These are phyloP conservation scores for Penicillium argentinense DNA, from an alignment of 495 filamentous ascomycete genomes.

Conservation along the genomic window DNA sequence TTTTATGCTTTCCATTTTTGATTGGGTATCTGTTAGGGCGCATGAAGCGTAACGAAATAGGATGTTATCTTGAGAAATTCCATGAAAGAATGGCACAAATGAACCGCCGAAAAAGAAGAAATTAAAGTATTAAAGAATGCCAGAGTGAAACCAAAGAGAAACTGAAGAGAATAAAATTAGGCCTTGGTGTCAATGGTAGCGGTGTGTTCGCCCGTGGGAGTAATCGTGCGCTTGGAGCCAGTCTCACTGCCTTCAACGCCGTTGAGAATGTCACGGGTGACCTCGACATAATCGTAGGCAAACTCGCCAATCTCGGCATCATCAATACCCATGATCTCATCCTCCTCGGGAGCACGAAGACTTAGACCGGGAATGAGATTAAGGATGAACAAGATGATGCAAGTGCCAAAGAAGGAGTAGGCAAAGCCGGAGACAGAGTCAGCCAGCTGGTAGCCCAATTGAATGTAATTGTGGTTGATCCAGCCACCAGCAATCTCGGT, in stretches of 20 bases:
- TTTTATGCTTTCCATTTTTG: neutral
- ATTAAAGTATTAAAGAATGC: constrained; percentile 12
- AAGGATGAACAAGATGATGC: constrained; percentile 82
- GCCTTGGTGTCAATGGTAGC: constrained; percentile 31
- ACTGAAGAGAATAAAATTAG: constrained; percentile 17
- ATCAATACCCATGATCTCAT: constrained; percentile 89
- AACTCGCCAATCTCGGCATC: constrained; percentile 97
- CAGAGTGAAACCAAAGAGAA: neutral
- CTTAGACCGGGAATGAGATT: constrained; percentile 82
- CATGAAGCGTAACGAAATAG: constrained; percentile 3
- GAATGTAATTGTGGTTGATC: constrained; percentile 88
- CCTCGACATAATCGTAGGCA: constrained; percentile 96
- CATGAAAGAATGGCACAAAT: constrained; percentile 2
- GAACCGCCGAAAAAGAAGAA: constrained; percentile 2
- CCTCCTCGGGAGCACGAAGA: constrained; percentile 78
- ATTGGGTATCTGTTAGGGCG: constrained; percentile 8
- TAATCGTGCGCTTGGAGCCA: constrained; percentile 35
- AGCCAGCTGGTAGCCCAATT: constrained; percentile 84
- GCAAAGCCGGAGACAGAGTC: constrained; percentile 79
- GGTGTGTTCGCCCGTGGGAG: constrained; percentile 23
- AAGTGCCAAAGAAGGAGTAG: constrained; percentile 86
- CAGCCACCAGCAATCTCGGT: constrained; percentile 77
- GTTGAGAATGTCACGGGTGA: constrained; percentile 79
- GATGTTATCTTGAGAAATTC: constrained; percentile 4
- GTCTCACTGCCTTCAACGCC: constrained; percentile 45